Evolutionary conservation across 2,329 filamentous ascomycete species (phyloP).

Genomic region (Thielaviopsis euricoi): DNA sequence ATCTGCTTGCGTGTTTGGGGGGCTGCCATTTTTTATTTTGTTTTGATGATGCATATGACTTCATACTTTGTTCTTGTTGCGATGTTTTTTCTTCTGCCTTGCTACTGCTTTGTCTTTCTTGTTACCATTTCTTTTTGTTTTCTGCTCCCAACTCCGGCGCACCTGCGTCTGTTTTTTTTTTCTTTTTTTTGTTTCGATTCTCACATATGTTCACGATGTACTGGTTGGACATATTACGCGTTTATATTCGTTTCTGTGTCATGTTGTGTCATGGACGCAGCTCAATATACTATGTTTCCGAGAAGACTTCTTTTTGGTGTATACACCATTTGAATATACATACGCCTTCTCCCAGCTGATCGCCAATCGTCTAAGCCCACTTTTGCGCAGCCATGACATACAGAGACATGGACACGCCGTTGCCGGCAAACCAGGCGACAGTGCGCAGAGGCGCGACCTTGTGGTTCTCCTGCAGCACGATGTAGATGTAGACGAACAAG

Average conservation of each 20-base stretch:
- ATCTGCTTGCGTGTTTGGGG: background rate
- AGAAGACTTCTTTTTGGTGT: no score
- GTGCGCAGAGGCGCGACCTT: constrained; percentile 22
- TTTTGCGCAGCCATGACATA: constrained; percentile 26
- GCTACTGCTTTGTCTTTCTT: no score
- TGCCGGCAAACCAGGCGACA: constrained; percentile 21
- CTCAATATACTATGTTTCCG: background rate
- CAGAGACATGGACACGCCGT: constrained; percentile 20
- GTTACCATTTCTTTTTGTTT: no score
- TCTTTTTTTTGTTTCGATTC: background rate
- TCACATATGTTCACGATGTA: background rate
- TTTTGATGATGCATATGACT: background rate
- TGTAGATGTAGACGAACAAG: constrained; percentile 26
- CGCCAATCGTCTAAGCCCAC: constrained; percentile 12
- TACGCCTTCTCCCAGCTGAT: no score
- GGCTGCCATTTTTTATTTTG: background rate
- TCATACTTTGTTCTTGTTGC: background rate
- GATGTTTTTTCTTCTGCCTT: background rate
- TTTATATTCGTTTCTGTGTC: background rate
- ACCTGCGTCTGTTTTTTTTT: background rate
- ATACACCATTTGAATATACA: no score
- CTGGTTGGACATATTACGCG: background rate
- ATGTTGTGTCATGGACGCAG: background rate
- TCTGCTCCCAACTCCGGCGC: no score
- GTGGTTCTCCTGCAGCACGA: constrained; percentile 26